Percentiles rank a stretch among this genome's conserved stretches.
phyloP scores from a whole-genome alignment of 768 basidiomycete species.

The Cystobasidium tubakii region DNA sequence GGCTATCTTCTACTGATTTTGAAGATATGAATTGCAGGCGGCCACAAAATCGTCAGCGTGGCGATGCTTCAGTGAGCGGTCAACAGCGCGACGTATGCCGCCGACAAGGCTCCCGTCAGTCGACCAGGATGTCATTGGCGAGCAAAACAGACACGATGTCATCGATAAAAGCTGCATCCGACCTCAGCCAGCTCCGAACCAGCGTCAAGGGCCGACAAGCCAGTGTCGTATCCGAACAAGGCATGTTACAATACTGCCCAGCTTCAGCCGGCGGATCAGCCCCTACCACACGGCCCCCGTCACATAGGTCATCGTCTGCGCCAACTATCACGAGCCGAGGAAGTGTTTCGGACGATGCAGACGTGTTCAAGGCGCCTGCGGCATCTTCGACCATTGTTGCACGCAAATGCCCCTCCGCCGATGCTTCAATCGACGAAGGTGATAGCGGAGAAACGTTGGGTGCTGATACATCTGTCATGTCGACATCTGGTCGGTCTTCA shows the following conservation, averaged over 20 bases:
- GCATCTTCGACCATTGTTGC: neutral
- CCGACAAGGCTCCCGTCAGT: neutral
- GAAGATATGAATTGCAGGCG: neutral
- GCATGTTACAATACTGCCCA: neutral
- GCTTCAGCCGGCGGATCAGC: neutral
- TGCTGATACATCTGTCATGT: slow-evolving; percentile 30
- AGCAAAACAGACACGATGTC: neutral
- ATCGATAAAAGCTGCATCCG: neutral
- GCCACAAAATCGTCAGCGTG: neutral
- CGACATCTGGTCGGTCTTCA: slow-evolving; percentile 1
- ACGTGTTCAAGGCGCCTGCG: neutral
- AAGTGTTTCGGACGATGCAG: neutral
- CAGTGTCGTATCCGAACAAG: neutral
- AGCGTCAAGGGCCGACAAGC: neutral
- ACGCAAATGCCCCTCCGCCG: neutral
- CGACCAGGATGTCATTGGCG: neutral
- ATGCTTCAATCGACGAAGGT: neutral
- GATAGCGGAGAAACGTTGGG: neutral
- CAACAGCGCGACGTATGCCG: neutral
- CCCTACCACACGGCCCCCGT: neutral
- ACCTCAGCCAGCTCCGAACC: neutral
- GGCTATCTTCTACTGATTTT: neutral
- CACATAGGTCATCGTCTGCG: neutral
- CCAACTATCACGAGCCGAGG: neutral
- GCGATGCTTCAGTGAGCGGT: neutral